These are phyloP conservation scores for Medicago lupulina DNA, from an alignment of 306 rosid genomes.

Conservation along the genomic window DNA sequence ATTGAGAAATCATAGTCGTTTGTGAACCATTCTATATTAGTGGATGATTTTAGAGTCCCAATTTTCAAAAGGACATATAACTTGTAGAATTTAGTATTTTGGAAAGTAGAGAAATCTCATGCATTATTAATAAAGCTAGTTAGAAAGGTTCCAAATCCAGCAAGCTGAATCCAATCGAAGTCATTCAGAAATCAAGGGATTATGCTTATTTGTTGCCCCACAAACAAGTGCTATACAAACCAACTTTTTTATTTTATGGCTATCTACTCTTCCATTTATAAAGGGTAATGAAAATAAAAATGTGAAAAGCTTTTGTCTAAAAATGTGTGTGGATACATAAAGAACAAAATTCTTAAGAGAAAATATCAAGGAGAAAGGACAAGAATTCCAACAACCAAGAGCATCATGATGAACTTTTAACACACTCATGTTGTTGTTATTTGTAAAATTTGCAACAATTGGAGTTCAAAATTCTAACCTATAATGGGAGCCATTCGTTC, in stretches of 20 bases:
- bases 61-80: conserved; percentile 37
- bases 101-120: conserved; percentile 35
- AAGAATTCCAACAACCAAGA: conserved; percentile 23
- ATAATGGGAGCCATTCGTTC: background rate
- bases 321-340: conserved; percentile 1
- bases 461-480: background rate
- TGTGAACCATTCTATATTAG: conserved; percentile 20
- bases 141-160: conserved; percentile 54
- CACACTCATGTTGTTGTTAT: background rate
- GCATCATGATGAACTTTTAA: conserved; percentile 6
- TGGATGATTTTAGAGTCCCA: background rate
- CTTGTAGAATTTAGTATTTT: conserved; percentile 39
- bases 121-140: conserved; percentile 41
- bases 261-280: conserved; percentile 32
- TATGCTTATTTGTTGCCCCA: conserved; percentile 54
- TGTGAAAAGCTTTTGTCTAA: conserved; percentile 5
- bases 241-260: conserved; percentile 40
- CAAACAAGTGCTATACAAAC: conserved; percentile 10
- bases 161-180: conserved; percentile 49
- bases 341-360: conserved; percentile 39
- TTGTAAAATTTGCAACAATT: conserved; percentile 6
- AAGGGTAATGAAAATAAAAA: conserved; percentile 10
- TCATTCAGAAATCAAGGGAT: conserved; percentile 57
- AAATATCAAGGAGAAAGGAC: conserved; percentile 37
- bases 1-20: conserved; percentile 18